Evolutionary conservation across 2,329 filamentous ascomycete species (phyloP), one percentile per base, ranked within the genome.

Genomic region (Epichloe festucae): DNA sequence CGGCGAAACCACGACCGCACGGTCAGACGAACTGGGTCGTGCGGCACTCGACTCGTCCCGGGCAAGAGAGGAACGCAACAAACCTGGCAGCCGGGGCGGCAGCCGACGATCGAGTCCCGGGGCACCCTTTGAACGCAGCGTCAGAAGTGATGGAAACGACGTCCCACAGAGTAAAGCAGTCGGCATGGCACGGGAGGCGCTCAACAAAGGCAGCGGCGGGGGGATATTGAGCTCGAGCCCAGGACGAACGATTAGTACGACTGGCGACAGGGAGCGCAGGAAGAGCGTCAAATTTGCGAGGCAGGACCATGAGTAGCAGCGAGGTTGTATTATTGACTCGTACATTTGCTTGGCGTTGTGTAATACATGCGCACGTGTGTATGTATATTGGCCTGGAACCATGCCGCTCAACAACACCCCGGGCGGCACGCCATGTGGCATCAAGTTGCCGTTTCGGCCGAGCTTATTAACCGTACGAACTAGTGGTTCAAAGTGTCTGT

Each of bases 251-350:
- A 58, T 62, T 4, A 64, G 57, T 27, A 63, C 23, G 23, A 27
- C 63, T 2, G 62, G 60, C 1, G 74, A 76, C 46, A 64, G 77
- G 53, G 79, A 82, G 61, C 69, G 78, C 56, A 71, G 78, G 61
- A 82, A 82, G 72, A 82, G 78, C 56, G 80, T 84, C 58, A 84
- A 83, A 67, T 80, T 83, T 64, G 74, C 73, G 2, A 70, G 69
- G 43, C 68, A 72, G 10, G 49, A 49, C 19, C 36, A 47, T 34
- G 49, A 19, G 40, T 39, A 27, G 23, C 34, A 27, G 23, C 34
- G 34, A 48, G 19, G 35, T 12, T 8, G 11, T 17, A 12, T 4
- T 49, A 12, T 17, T 49, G 39, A 49, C 40, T 31, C 7, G 27
- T 31, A 38, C 17, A 17, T 14, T 1, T 43, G 41, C 12, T n/a